phyloP scores from a whole-genome alignment of 1,139 yeast species.

The Yamadazyma triangularis region DNA sequence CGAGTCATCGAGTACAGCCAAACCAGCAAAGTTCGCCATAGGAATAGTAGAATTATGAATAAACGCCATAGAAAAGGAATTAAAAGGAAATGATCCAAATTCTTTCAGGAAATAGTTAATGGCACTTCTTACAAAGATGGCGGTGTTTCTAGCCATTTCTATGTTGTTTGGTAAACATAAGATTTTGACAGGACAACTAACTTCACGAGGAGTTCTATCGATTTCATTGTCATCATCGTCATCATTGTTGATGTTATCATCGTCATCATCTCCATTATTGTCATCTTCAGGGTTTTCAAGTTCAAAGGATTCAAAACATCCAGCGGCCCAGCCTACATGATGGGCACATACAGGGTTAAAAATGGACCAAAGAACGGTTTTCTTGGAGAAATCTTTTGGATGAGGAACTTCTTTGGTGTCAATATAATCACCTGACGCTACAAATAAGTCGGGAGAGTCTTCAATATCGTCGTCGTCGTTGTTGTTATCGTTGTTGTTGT shows the following conservation, averaged over 20 bases:
- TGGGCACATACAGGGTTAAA: conserved; percentile 90
- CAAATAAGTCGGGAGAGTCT: conserved; percentile 54
- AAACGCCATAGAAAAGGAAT: conserved; percentile 74
- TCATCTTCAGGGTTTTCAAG: conserved; percentile 41
- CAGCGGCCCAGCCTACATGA: conserved; percentile 95
- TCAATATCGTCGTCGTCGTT: conserved; percentile 28
- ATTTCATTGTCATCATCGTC: no score
- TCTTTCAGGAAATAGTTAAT: conserved; percentile 82
- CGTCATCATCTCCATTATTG: conserved; percentile 30
- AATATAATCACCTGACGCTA: conserved; percentile 71
- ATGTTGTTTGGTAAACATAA: conserved; percentile 56
- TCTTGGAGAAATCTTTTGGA: conserved; percentile 61
- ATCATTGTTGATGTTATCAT: conserved; percentile 25
- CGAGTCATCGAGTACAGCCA: conserved; percentile 60
- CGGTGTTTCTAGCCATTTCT: conserved; percentile 65
- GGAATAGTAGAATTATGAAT: conserved; percentile 54
- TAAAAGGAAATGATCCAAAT: conserved; percentile 90
- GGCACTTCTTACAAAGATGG: conserved; percentile 71
- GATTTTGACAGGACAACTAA: conserved; percentile 48
- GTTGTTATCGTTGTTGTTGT: conserved; percentile 1
- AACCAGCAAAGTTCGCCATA: conserved; percentile 66
- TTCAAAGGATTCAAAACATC: conserved; percentile 68
- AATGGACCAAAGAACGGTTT: conserved; percentile 73
- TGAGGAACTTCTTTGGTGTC: conserved; percentile 46
- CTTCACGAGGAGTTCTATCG: conserved; percentile 20